Evolutionary conservation across 2,329 filamentous ascomycete genomes (phyloP).

Genomic region (Amesomyces nigricolor): DNA sequence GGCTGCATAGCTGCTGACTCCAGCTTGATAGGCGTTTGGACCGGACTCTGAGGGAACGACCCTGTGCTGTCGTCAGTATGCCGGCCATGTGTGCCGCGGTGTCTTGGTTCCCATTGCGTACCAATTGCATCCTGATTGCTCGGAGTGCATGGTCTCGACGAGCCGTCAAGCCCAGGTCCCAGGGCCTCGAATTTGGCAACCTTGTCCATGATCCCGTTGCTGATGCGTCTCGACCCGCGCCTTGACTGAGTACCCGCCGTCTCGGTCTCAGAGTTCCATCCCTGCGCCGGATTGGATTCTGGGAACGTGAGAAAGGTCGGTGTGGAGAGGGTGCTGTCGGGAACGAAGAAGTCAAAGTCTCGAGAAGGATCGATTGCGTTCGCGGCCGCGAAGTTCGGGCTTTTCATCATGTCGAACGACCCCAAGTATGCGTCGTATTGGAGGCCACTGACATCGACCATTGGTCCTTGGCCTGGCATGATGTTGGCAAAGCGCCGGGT

Average conservation of each 20-base stretch:
- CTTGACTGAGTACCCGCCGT: constrained; percentile 35
- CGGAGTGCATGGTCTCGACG: constrained; percentile 54
- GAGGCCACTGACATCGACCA: constrained; percentile 34
- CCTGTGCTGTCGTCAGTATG: constrained; percentile 37
- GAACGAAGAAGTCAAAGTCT: constrained; percentile 47
- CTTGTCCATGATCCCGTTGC: constrained; percentile 56
- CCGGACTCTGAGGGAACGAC: constrained; percentile 63
- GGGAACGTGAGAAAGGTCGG: constrained; percentile 47
- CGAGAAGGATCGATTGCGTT: constrained; percentile 38
- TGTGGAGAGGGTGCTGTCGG: constrained; percentile 43
- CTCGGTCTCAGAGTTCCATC: constrained; percentile 49
- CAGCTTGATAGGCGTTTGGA: constrained; percentile 53
- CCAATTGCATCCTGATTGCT: constrained; percentile 53
- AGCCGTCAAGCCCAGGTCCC: constrained; percentile 34
- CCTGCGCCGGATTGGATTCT: constrained; percentile 40
- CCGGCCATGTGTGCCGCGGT: rapidly evolving
- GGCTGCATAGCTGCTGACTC: constrained; percentile 28
- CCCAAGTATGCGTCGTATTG: constrained; percentile 44
- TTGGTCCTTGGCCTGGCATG: constrained; percentile 35
- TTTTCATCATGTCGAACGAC: constrained; percentile 43
- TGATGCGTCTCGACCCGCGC: constrained; percentile 46
- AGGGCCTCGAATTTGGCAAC: constrained; percentile 55
- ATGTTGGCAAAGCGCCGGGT: constrained; percentile 47
- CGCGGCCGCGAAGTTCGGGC: constrained; percentile 38
- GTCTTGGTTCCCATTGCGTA: constrained; percentile 36